These are phyloP conservation scores for Recurvomyces mirabilis DNA, from an alignment of 495 filamentous ascomycete genomes.

Conservation along the genomic window DNA sequence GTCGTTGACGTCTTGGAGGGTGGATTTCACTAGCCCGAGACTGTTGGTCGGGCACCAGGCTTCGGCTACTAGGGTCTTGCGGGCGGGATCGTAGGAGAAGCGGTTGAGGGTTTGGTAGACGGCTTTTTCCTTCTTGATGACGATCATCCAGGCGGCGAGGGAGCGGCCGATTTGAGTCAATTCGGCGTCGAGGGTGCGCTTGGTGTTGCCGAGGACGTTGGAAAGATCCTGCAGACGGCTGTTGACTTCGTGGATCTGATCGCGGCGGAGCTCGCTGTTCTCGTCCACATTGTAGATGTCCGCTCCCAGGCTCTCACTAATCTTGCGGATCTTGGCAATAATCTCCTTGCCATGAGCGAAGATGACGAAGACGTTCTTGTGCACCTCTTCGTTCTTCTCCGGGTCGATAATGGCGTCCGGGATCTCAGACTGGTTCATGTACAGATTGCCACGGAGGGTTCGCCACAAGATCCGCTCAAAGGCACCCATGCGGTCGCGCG, in stretches of 20 bases:
- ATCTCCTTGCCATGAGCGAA: slow-evolving; percentile 98
- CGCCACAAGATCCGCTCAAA: slow-evolving; percentile 97
- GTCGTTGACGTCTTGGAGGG: slow-evolving; percentile 91
- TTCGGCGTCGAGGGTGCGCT: slow-evolving; percentile 85
- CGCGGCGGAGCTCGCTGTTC: slow-evolving; percentile 81
- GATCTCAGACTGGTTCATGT: slow-evolving; percentile 99
- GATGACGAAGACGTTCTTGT: slow-evolving; percentile 98
- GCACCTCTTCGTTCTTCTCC: slow-evolving; percentile 73
- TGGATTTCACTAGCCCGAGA: slow-evolving; percentile 84
- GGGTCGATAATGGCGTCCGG: slow-evolving; percentile 90
- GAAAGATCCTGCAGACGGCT: slow-evolving; percentile 77
- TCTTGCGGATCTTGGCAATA: slow-evolving; percentile 95
- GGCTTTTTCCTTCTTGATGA: slow-evolving; percentile 96
- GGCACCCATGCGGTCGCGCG: slow-evolving; percentile 79
- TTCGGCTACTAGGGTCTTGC: slow-evolving; percentile 94
- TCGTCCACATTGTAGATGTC: slow-evolving; percentile 95
- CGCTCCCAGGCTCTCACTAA: slow-evolving; percentile 91
- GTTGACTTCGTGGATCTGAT: slow-evolving; percentile 96
- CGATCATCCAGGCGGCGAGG: slow-evolving; percentile 88
- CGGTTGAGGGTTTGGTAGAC: slow-evolving; percentile 94
- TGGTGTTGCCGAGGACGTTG: slow-evolving; percentile 90
- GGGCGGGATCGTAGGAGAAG: slow-evolving; percentile 89
- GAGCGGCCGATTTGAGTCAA: slow-evolving; percentile 83
- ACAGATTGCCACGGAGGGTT: slow-evolving; percentile 91
- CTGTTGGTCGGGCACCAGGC: slow-evolving; percentile 93